Base-by-base conservation (phyloP, 441 rosid genomes). In the Populus hybrid region DNA sequence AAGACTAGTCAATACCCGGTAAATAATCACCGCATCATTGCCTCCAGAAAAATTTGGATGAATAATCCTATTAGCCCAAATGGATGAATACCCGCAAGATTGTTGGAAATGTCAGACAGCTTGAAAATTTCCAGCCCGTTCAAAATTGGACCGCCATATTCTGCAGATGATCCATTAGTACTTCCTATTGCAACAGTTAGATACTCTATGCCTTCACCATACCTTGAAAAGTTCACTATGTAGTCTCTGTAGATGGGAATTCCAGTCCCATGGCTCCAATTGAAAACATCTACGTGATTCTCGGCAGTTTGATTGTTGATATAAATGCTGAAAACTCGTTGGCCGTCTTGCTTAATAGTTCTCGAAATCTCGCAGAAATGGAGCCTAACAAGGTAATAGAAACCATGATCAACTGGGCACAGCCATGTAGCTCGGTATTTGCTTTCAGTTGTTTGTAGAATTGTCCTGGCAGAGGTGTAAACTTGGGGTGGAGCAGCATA, bases 361-460 rank as follows among this genome's bases (percentile, higher is more conserved):
- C 77, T 21, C 65, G 81, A 35, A 76, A 94, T 72, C 91, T 94
- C 95, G 40, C 97, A 94, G 85, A 92, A 94, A 83, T 92, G 97
- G 70, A 94, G 93, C 87, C 98, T 86, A 30, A 91, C 85, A 26
- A 93, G 87, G 87, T 91, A 93, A 63, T 10, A 42, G 77, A 93
- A 93, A 6, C 91, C 93, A 7, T 94, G 83, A 80, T 93, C 98
- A 63, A 94, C 79, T 26, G 88, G 83, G 77, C 92, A 88, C 57
- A 84, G 36, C 98, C 95, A 94, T 16, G 90, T 85, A 46, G 86
- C 81, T 64, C 87, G 86, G 78, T 65, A 86, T 67, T 90, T 86
- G 77, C 67, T 3, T 2, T 23, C 35, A 73, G 85, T 24, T 5
- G 75, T 50, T 4, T 89, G 90, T 72, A 90, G 88, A 95, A 93